Evolutionary conservation across 2,329 filamentous ascomycete genomes (phyloP).

Genomic region (Biscogniauxia marginata): DNA sequence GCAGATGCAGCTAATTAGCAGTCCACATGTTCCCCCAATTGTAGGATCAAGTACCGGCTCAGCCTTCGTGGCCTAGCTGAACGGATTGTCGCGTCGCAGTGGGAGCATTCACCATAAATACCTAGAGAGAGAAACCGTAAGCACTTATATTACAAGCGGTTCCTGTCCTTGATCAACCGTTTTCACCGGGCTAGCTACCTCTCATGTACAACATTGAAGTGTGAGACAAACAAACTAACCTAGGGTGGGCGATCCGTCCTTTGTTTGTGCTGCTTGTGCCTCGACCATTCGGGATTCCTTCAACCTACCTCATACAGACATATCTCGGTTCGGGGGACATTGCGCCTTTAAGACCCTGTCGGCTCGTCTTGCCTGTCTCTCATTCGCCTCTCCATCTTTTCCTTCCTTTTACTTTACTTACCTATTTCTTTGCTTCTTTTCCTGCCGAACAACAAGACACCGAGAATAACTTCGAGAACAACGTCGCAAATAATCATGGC

Average conservation of each 20-base stretch:
- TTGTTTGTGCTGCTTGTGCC: background rate
- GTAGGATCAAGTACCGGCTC: too few relatives aligned
- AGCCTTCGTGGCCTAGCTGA: too few relatives aligned
- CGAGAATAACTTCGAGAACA: background rate
- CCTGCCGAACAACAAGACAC: background rate
- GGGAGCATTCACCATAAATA: too few relatives aligned
- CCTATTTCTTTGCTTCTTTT: background rate
- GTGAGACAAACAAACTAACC: background rate
- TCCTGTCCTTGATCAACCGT: too few relatives aligned
- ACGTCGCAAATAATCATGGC: constrained; percentile 18
- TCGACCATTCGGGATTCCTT: background rate
- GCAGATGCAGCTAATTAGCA: too few relatives aligned
- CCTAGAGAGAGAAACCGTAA: too few relatives aligned
- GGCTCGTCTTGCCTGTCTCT: too few relatives aligned
- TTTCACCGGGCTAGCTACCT: too few relatives aligned
- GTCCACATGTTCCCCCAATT: background rate
- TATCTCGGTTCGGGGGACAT: background rate
- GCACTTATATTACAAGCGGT: too few relatives aligned
- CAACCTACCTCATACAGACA: background rate
- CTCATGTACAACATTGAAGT: too few relatives aligned
- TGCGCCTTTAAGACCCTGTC: too few relatives aligned
- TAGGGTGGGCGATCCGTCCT: background rate
- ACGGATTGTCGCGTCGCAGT: too few relatives aligned
- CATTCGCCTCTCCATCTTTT: background rate
- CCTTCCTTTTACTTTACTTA: background rate